Evolutionary conservation across 495 filamentous ascomycete species (phyloP).

Genomic region (Paragyromitra xinjiangensis): DNA sequence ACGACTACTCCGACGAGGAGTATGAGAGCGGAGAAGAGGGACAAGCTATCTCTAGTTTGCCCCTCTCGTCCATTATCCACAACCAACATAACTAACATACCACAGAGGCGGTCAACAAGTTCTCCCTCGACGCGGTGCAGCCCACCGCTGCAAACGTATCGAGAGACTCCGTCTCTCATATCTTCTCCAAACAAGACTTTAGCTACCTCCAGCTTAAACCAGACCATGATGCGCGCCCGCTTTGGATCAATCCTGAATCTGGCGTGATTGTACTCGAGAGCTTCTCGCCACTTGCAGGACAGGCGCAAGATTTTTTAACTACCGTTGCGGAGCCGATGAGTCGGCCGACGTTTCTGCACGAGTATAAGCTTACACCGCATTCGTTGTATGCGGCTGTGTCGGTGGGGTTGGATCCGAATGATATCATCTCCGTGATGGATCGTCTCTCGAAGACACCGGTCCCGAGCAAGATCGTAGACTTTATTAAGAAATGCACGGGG

Average conservation of each 20-base stretch:
- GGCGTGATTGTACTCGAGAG: constrained; percentile 92
- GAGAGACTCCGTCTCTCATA: constrained; percentile 57
- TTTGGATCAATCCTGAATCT: constrained; percentile 89
- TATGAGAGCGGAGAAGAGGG: constrained; percentile 52
- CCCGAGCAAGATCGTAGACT: constrained; percentile 75
- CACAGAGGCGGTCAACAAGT: constrained; percentile 52
- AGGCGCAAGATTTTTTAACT: constrained; percentile 93
- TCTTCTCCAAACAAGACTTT: constrained; percentile 79
- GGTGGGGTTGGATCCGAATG: constrained; percentile 84
- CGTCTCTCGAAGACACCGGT: constrained; percentile 86
- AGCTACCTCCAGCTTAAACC: constrained; percentile 81
- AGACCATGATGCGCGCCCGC: constrained; percentile 85
- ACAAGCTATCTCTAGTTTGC: constrained; percentile 52
- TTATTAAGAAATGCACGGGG: constrained; percentile 83
- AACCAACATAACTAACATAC: constrained; percentile 22
- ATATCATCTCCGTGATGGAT: constrained; percentile 90
- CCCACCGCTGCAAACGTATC: constrained; percentile 18
- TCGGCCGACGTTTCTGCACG: constrained; percentile 87
- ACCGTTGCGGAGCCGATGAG: constrained; percentile 95
- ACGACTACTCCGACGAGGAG: constrained; percentile 51
- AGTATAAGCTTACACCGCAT: constrained; percentile 90
- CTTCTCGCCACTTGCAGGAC: constrained; percentile 83
- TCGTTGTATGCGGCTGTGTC: constrained; percentile 95
- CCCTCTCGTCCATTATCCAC: constrained; percentile 7
- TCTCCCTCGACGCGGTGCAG: constrained; percentile 49